Percentiles rank a stretch among this genome's conserved stretches.
phyloP scores from a whole-genome alignment of 2,329 filamentous ascomycete species.

The Diaporthe nobilis region DNA sequence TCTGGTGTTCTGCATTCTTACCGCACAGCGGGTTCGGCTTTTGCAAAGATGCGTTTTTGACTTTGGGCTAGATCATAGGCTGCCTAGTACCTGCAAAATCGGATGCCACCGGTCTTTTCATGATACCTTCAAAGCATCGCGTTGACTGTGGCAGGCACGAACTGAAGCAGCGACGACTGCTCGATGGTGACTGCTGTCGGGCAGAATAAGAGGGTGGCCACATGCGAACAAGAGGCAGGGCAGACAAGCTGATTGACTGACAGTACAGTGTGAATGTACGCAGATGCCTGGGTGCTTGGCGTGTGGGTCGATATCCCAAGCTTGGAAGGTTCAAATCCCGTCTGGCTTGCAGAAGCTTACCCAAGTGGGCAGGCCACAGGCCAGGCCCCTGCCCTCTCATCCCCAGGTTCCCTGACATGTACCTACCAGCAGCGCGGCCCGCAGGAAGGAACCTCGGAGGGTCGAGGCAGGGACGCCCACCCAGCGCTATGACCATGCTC shows the following conservation, averaged over 20 bases:
- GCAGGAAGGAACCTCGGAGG: neutral
- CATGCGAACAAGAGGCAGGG: neutral
- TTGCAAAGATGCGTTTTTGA: constrained; percentile 4
- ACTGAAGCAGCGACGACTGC: neutral
- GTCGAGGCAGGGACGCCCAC: neutral
- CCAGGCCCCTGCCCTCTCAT: neutral
- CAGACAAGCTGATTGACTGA: neutral
- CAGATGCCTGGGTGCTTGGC: neutral
- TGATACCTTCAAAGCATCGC: no score
- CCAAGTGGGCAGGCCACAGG: constrained; percentile 14
- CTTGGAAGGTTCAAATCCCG: constrained; percentile 31
- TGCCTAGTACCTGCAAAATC: neutral
- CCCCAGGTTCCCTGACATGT: neutral
- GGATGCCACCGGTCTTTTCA: neutral
- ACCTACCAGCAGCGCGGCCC: neutral
- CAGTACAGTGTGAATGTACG: neutral
- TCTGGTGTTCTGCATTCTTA: constrained; percentile 8
- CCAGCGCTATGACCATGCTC: constrained; percentile 26
- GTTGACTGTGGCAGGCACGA: neutral
- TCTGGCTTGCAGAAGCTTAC: constrained; percentile 30
- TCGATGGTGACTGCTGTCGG: neutral
- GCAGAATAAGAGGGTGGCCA: neutral
- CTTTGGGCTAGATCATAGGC: constrained; percentile 6
- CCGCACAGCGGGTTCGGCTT: constrained; percentile 1
- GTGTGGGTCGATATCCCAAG: neutral